These are phyloP conservation scores for Paecilomyces formosus DNA, from an alignment of 2,329 filamentous ascomycete genomes.

Conservation along the genomic window DNA sequence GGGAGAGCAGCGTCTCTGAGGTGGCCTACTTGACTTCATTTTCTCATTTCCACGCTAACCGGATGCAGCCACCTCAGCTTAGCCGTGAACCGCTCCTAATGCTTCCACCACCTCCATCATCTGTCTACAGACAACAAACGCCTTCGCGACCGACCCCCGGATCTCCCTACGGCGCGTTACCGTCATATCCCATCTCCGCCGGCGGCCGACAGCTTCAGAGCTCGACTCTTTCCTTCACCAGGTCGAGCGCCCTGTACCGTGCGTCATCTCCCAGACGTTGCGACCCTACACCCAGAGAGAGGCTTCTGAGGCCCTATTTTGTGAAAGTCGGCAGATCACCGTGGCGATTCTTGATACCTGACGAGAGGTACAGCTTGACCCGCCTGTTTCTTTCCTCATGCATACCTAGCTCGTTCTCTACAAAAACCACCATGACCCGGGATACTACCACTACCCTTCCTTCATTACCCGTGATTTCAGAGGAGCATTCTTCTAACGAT, in stretches of 20 bases:
- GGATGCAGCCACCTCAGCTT: constrained; percentile 35
- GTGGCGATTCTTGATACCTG: constrained; percentile 37
- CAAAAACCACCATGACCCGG: constrained; percentile 5
- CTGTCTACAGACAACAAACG: constrained; percentile 17
- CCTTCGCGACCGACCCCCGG: constrained; percentile 15
- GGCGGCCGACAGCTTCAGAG: constrained; percentile 10
- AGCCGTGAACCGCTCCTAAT: constrained; percentile 25
- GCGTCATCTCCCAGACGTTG: constrained; percentile 18
- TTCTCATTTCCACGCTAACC: constrained; percentile 30
- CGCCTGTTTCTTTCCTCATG: constrained; percentile 11
- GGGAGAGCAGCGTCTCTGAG: constrained; percentile 6
- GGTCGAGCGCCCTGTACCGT: constrained; percentile 17
- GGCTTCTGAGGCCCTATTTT: neutral
- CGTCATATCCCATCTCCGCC: constrained; percentile 4
- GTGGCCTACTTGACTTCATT: constrained; percentile 12
- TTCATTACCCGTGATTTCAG: constrained; percentile 14
- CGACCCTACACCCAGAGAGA: constrained; percentile 21
- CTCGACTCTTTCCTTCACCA: constrained; percentile 14
- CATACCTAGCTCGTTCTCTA: constrained; percentile 6
- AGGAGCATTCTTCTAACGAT: constrained; percentile 26
- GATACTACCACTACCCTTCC: constrained; percentile 2
- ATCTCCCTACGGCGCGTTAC: constrained; percentile 8
- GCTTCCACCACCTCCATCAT: constrained; percentile 26
- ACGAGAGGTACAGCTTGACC: constrained; percentile 30
- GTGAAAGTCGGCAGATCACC: constrained; percentile 23